Base-by-base conservation (phyloP, 805 yeast genomes). In the Starmerella kuoi region DNA sequence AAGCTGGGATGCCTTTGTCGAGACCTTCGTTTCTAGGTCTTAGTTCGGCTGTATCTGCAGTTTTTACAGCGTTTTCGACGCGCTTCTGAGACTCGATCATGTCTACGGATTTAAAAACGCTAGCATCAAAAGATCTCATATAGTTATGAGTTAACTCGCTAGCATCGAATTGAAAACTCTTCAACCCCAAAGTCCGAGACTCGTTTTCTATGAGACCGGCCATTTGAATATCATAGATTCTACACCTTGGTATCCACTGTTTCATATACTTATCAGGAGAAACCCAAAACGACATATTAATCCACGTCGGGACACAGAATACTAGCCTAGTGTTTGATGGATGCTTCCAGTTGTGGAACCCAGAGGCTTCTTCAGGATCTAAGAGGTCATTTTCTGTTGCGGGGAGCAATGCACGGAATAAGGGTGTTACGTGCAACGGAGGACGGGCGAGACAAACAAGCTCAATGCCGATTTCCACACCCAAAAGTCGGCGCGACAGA, bases 171-270 rank as follows among this genome's bases (percentile, higher is more conserved):
- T 45, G 42, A 23, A 86, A 61, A 38, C 78, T 70, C 15, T 76
- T 77, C 9, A 87, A 72, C 7, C 76, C 73, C 6, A 80, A 73
- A 11, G 79, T 74, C 49, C 77, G 75, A 44, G 77, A 66, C 55
- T 91, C 95, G 53, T 83, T 84, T 54, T 88, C 97, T 79, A 88
- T 85, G 6, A 91, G 73, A 0, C 97, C 97, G 93, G 88, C 88
- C 96, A 91, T 91, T 59, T 91, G 97, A 17, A 91, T 62, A 55
- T 88, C 97, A 59, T 91, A 88, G 38, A 91, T 87, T 54, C 84
- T 85, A 60, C 96, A 86, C 27, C 91, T 67, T 0, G 98, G 96
- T n/a, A 79, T 72, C 96, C 97, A 88, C 51, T 61, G 60, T 57
- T 65, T 43, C 53, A 56, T 30, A 61, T 56, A 50, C 37, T 65